These are phyloP conservation scores for Penicillium mononematosum DNA, from an alignment of 495 filamentous ascomycete genomes.

Conservation along the genomic window DNA sequence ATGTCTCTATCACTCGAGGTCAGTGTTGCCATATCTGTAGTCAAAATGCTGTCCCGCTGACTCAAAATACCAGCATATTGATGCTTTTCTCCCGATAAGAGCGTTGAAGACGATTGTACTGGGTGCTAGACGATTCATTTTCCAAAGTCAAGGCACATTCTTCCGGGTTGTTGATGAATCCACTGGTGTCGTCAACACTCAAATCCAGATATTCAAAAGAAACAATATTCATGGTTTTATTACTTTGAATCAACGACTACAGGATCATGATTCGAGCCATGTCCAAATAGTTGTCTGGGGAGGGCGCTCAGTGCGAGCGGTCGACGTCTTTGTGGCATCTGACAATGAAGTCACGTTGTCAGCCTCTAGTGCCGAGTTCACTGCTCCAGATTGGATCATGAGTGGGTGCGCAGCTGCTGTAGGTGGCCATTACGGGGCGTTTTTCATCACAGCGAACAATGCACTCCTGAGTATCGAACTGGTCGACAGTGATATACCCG, in stretches of 20 bases:
- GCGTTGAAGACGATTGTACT: slow-evolving; percentile 35
- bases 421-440: slow-evolving; percentile 23
- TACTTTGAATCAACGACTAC: slow-evolving; percentile 20
- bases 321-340: slow-evolving; percentile 34
- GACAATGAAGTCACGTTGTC: slow-evolving; percentile 10
- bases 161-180: slow-evolving; percentile 38
- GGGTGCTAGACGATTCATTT: slow-evolving; percentile 27
- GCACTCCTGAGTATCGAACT: slow-evolving; percentile 53
- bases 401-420: slow-evolving; percentile 53
- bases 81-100: slow-evolving; percentile 49
- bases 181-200: slow-evolving; percentile 32
- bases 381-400: slow-evolving; percentile 78
- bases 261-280: slow-evolving; percentile 23
- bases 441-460: slow-evolving; percentile 83
- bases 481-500: slow-evolving; percentile 13
- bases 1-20: slow-evolving; percentile 43
- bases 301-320: slow-evolving; percentile 66
- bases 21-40: slow-evolving; percentile 19
- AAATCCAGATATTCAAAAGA: slow-evolving; percentile 37
- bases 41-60: slow-evolving; percentile 12
- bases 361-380: slow-evolving; percentile 37
- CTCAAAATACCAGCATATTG: slow-evolving; percentile 38
- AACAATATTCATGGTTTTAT: slow-evolving; percentile 47
- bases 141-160: slow-evolving; percentile 45
- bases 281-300: slow-evolving; percentile 67